Evolutionary conservation across 345 rosid species (phyloP), one percentile per base, ranked within the genome.

Genomic region (Salix koriyanagi): DNA sequence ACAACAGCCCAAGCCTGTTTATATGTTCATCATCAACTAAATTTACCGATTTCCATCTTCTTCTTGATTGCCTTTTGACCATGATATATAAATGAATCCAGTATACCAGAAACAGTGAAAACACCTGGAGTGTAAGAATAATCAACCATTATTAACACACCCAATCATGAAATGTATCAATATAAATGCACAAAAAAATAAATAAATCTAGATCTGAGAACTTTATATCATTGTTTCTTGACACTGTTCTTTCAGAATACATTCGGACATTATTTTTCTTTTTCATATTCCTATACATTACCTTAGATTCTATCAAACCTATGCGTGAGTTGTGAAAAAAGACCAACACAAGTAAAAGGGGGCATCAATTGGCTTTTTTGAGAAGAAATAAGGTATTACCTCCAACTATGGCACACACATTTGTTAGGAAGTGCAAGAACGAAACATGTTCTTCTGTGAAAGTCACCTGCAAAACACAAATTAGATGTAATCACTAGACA

Each of bases 11-110:
- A 65, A 34, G 30, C 69, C 71, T 34, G 62, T 70, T n/a, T 26
- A 46, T 6, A 13, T 62, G 34, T 15, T 41, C 44, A 10, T 2
- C 44, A 42, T 96, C 89, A 96, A 77, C 88, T 96, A 67, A 88
- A 88, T 85, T 93, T 93, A 72, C 97, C 99, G 9, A 93, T 83
- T 81, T 93, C 99, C 87, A 93, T 93, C 89, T 95, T 95, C 91
- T 96, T 96, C 88, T 91, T 93, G 80, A 96, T 96, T 79, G 94
- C 96, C 85, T 67, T 93, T 76, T 96, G 98, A 77, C 98, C 96
- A 81, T 96, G 96, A 77, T 92, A 93, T 75, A 93, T 48, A 70
- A 96, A 92, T 67, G 99, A 83, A 82, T 93, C 99, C 72, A 96
- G 71, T 83, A 96, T 93, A 72, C 95, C 97, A 8, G 98, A 93